Base-by-base conservation (phyloP, 2,329 filamentous ascomycete species). In the Colletotrichum gigasporum region DNA sequence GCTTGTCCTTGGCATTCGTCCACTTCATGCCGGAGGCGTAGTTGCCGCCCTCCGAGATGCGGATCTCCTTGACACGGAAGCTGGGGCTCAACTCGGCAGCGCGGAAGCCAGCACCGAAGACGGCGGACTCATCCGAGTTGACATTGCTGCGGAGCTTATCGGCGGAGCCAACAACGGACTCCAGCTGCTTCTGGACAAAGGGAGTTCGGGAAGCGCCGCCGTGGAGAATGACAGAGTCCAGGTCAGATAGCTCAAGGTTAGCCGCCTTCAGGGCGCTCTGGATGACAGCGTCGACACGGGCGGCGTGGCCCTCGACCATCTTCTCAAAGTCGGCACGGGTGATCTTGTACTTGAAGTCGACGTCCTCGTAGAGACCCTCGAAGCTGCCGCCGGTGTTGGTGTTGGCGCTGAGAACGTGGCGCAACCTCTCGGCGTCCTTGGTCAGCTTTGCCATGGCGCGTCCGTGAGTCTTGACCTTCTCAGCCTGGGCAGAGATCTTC, bases 41-140 rank as follows among this genome's bases (percentile, higher is more conserved):
- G 42, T 85, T 84, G 41, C 92, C 87, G 20, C 86, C 88, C 71
- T 99, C 96, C n/a, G 83, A 85, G 53, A 92, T 88, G 63, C 92
- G 87, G 69, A 99, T 99, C 74, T 98, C 96, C 85, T 98, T 99
- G 74, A 99, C 96, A 66, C 94, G 91, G 88, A 99, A 99, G 75
- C 92, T 95, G 39, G 95, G 94, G 79, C 93, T 97, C 63, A 99
- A 85, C 70, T 93, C 89, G 54, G 96, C 96, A 52, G 93, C 96
- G 74, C 94, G 93, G 85, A 99, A 98, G 26, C 91, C 94, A 58
- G 96, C 95, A 71, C 96, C 96, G 76, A 98, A 97, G 9, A 97
- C 96, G 52, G 96, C 96, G 22, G 96, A 91, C 79, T 99, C 96
- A 72, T 99, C 96, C 10, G 95, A 92, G 80, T 99, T 99, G 74